Base-by-base conservation (phyloP, 108 stramenopile species). In the Epipyxis sp. region DNA sequence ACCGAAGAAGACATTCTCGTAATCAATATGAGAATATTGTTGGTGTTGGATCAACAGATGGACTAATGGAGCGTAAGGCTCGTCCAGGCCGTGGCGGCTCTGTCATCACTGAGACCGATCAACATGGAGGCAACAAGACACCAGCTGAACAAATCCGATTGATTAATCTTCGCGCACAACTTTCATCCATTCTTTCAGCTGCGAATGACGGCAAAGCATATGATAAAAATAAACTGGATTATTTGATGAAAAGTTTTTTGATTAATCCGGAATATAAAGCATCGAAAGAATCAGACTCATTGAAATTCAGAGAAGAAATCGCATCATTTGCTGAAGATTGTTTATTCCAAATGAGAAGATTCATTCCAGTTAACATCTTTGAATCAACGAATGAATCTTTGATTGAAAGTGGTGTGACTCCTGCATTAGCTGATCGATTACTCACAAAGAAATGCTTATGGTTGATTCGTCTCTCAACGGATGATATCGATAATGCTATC, bases 381-480 rank as follows among this genome's bases (percentile, higher is more conserved):
- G 16, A 16, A 20, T 16, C 54, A 16, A 20, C 54, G 54, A 57
- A 20, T 57, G 16, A 16, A 57, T 25, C 20, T 57, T 25, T 57
- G 25, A 25, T 20, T 57, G 54, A 57, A 57, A 20, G 25, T 25
- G 25, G 25, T 20, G 16, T 57, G 20, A 57, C 20, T 57, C 16
- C 54, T 25, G 54, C 16, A 20, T 57, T 57, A 16, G 54, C 54
- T 16, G 25, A 57, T 20, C 54, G 54, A 25, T 57, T 57, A 57
- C 16, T 57, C 54, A 57, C 54, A 16, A 57, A 57, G 54, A 57
- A 57, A 57, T 57, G 54, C 54, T 57, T 57, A 57, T 57, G 54
- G 54, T 57, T 57, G 54, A 57, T 57, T 57, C 54, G 54, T 57
- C 25, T 16, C 25, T 16, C 16, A 57, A 57, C 25, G 54, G 54